Percentiles rank a stretch among this genome's conserved stretches.
Conservation (phyloP, 129 eudicot genomes). For the Flaveria linearis region DNA sequence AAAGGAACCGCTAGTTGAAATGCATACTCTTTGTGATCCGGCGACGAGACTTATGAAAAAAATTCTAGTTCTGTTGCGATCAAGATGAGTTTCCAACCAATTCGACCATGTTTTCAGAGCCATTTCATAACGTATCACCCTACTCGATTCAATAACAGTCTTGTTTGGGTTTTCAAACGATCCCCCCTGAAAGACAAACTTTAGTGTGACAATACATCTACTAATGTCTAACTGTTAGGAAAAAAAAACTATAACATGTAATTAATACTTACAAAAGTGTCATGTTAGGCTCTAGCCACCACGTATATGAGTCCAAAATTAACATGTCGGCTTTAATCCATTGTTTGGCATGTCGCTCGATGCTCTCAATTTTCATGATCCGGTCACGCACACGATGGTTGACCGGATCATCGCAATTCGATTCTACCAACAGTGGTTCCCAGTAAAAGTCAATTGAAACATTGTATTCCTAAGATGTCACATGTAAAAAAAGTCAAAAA, state of each 20-base stretch:
- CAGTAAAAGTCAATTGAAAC: slow-evolving; percentile 67
- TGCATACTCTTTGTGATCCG: slow-evolving; percentile 55
- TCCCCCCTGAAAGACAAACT: slow-evolving; percentile 41
- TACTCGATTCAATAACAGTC: slow-evolving; percentile 42
- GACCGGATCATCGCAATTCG: slow-evolving; percentile 67
- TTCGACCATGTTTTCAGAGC: slow-evolving; percentile 72
- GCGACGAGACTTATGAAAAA: slow-evolving; percentile 71
- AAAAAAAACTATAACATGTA: not conserved
- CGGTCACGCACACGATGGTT: slow-evolving; percentile 51
- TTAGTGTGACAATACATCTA: not conserved
- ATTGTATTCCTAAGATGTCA: slow-evolving; percentile 59
- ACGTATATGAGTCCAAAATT: slow-evolving; percentile 51
- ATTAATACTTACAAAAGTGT: slow-evolving; percentile 44
- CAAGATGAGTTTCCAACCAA: slow-evolving; percentile 64
- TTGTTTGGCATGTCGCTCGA: slow-evolving; percentile 58
- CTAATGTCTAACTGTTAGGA: not conserved
- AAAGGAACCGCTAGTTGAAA: not conserved
- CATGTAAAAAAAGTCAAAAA: not conserved
- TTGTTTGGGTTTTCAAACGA: slow-evolving; percentile 47
- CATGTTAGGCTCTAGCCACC: slow-evolving; percentile 56
- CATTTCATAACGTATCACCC: slow-evolving; percentile 55
- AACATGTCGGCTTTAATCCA: slow-evolving; percentile 68
- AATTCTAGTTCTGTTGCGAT: slow-evolving; percentile 50
- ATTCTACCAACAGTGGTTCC: slow-evolving; percentile 74
- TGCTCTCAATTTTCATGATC: slow-evolving; percentile 51